phyloP scores from a whole-genome alignment of 2,329 filamentous ascomycete species.

The Phyllachora maydis region DNA sequence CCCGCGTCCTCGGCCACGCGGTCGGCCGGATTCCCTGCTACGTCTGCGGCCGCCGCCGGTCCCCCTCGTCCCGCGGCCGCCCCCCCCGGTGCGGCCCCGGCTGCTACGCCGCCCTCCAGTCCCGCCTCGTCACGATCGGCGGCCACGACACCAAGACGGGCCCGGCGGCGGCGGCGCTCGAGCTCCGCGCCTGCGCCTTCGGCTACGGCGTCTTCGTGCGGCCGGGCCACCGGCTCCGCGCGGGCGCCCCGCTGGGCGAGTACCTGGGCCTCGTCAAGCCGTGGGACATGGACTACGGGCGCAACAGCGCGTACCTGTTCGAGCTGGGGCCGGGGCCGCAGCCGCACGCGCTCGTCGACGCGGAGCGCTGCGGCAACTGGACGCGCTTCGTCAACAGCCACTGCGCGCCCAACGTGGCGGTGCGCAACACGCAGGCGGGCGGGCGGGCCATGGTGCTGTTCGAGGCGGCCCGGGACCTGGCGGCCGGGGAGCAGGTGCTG shows the following conservation, averaged over 20 bases:
- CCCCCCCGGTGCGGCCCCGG: too few species aligned
- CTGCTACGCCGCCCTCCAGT: too few species aligned
- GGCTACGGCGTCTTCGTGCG: slow-evolving; percentile 3
- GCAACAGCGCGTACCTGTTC: slow-evolving; percentile 1
- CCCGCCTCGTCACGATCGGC: too few species aligned
- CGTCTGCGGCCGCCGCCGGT: too few species aligned
- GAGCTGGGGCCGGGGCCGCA: neutral
- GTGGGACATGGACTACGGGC: neutral
- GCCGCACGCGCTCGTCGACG: slow-evolving; percentile 4
- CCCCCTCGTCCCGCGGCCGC: too few species aligned
- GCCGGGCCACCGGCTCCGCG: neutral
- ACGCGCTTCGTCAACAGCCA: slow-evolving; percentile 6
- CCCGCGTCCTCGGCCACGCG: too few species aligned
- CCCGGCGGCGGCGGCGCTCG: too few species aligned
- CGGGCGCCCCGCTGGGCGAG: slow-evolving; percentile 2
- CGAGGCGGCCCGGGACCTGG: slow-evolving; percentile 1
- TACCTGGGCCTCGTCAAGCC: slow-evolving; percentile 3
- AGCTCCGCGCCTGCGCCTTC: too few species aligned
- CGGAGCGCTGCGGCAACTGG: slow-evolving; percentile 5
- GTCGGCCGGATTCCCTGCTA: too few species aligned
- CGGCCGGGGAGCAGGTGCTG: slow-evolving; percentile 3
- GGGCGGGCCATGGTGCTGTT: slow-evolving; percentile 3
- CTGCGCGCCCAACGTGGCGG: slow-evolving; percentile 4
- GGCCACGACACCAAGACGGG: too few species aligned
- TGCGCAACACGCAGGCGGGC: slow-evolving; percentile 1